Evolutionary conservation across 2,329 filamentous ascomycete species (phyloP), one percentile per base, ranked within the genome.

Genomic region (Xylaria sp.): DNA sequence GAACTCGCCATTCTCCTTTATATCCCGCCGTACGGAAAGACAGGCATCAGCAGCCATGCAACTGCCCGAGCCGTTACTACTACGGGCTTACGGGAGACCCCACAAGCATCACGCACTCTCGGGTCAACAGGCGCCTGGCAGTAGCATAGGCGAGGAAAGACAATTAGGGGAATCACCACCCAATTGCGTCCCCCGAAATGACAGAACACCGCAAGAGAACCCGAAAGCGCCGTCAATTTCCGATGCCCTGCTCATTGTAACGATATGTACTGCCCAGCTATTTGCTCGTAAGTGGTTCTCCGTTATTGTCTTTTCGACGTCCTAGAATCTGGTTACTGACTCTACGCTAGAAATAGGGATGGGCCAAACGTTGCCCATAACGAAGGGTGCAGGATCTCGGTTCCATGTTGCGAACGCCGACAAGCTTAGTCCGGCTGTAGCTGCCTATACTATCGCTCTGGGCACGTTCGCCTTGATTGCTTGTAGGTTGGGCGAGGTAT

Each of bases 401-500:
- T 86, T 86, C 64, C 75, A 75, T 15, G 73, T 82, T 47, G 76
- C 70, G 3, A 76, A 79, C 2, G 72, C 76, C 0, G 80, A 79
- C 8, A 72, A 80, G n/a, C 74, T 86, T 14, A 80, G 79, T 49
- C 88, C 86, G 85, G 80, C 84, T 49, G 78, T 85, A 11, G 85
- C 84, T 0, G 84, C 84, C 1, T 89, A 87, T 70, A 80, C 78
- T 9, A 73, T 88, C 66, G 84, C 78, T 5, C 77, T 79, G 5
- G 85, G 85, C 11, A 83, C 85, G 0, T 88, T 88, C 67, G 83
- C 88, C 33, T 76, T 89, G 2, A 76, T 85, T 2, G 82, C 81
- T 2, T 85, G 85, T 2, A 80, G 86, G 0, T 72, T 89, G 3
- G 86, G 86, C 2, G 83, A 87, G 43, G 73, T 84, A 0, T 86